Evolutionary conservation across 345 rosid species (phyloP), one percentile per base, ranked within the genome.

Genomic region (Nephelium lappaceum): DNA sequence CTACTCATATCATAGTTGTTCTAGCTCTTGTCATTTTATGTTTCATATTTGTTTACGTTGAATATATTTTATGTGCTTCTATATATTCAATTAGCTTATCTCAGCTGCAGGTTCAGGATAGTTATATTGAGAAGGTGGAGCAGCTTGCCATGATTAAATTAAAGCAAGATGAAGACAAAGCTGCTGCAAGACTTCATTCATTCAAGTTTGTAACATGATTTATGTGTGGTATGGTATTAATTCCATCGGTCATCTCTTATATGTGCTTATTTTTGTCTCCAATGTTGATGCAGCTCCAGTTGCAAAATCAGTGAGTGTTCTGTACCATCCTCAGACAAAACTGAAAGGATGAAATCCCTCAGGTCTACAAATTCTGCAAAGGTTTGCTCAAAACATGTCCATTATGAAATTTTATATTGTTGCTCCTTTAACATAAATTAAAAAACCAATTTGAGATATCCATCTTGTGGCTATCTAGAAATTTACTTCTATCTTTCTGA

Each of bases 121-220:
- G 78, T 66, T 87, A 83, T 80, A 77, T 89, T 38, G 79, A 66
- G 66, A 94, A 86, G 85, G 91, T 91, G 61, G 89, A 91, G 81
- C 83, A 88, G 69, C 78, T 91, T 71, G 90, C 92, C 36, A 86
- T 84, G 71, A 84, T 96, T 77, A 96, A 93, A 84, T 85, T 85
- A 80, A 89, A 85, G 89, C 98, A 96, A 85, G 94, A 91, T 70
- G 90, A 94, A 83, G 95, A 91, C 79, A 94, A 84, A 86, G 88
- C 85, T 69, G 58, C 81, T 55, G 91, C 88, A 41, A 81, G 70
- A 81, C 88, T 96, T 78, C 95, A 96, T 84, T 88, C 93, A 36
- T 84, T 92, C 77, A 91, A 75, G 98, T 92, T 76, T 84, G 90
- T 86, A 62, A 74, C 71, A 18, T 36, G 42, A 62, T 41, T 23